These are phyloP conservation scores for Arthromyces matolae DNA, from an alignment of 768 basidiomycete species.

Conservation along the genomic window DNA sequence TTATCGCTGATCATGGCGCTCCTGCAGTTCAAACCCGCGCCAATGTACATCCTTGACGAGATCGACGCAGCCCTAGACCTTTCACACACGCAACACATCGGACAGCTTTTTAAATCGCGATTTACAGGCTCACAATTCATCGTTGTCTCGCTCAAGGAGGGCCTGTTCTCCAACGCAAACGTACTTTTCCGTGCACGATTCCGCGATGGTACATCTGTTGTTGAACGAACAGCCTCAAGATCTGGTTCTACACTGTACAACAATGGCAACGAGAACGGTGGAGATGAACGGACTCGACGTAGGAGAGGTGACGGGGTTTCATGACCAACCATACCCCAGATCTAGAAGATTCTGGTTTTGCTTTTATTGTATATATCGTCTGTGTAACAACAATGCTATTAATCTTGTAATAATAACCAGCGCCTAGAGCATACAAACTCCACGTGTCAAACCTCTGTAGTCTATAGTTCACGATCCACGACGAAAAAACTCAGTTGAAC, in stretches of 20 bases:
- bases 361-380: conserved; percentile 8
- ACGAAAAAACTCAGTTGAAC: not conserved
- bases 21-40: conserved; percentile 98
- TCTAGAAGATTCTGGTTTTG: conserved; percentile 1
- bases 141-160: conserved; percentile 95
- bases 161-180: conserved; percentile 96
- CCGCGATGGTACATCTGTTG: conserved; percentile 89
- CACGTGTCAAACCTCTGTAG: too few species aligned
- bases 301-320: conserved; percentile 26
- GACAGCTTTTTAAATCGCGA: conserved; percentile 92
- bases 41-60: conserved; percentile 99
- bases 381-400: conserved; percentile 14
- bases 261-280: conserved; percentile 27
- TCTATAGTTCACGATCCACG: not conserved
- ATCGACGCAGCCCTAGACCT: conserved; percentile 97
- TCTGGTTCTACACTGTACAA: conserved; percentile 49
- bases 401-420: conserved; percentile 23
- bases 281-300: conserved; percentile 26
- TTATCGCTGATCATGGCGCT: conserved; percentile 98
- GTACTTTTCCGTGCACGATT: conserved; percentile 92
- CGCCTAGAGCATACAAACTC: not conserved
- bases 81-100: conserved; percentile 96
- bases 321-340: too few species aligned
- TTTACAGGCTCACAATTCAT: conserved; percentile 99
- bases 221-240: conserved; percentile 74